phyloP scores from a whole-genome alignment of 2,329 filamentous ascomycete genomes.

The Colletotrichum salicis region DNA sequence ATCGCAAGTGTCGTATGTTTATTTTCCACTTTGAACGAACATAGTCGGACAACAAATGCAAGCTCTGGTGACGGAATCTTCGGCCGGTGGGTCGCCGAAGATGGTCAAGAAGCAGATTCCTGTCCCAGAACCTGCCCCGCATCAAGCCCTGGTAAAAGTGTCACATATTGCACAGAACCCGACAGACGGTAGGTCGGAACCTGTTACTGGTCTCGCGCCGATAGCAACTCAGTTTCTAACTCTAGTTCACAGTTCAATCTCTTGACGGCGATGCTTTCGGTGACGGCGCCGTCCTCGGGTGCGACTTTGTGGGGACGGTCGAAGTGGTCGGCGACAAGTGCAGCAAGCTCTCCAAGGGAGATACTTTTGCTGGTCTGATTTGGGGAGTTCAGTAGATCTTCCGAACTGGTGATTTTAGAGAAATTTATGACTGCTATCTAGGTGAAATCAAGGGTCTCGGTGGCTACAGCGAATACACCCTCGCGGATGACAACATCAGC shows the following conservation, averaged over 20 bases:
- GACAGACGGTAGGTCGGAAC: slow-evolving; percentile 39
- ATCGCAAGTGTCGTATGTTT: no score
- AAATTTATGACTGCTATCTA: background rate
- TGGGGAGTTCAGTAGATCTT: slow-evolving; percentile 40
- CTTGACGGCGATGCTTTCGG: slow-evolving; percentile 51
- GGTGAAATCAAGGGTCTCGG: slow-evolving; percentile 47
- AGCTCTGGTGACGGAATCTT: slow-evolving; percentile 23
- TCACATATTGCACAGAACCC: slow-evolving; percentile 41
- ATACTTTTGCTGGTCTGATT: slow-evolving; percentile 41
- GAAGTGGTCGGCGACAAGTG: slow-evolving; percentile 42
- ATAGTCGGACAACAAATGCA: slow-evolving; percentile 1
- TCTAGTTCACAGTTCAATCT: slow-evolving; percentile 40
- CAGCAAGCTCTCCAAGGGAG: slow-evolving; percentile 37
- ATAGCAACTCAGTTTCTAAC: background rate
- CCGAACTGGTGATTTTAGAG: background rate
- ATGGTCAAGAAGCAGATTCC: slow-evolving; percentile 21
- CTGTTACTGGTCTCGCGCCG: background rate
- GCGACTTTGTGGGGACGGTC: slow-evolving; percentile 50
- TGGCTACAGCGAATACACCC: slow-evolving; percentile 50
- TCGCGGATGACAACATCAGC: slow-evolving; percentile 53
- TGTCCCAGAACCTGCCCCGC: slow-evolving; percentile 12
- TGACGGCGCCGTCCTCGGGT: slow-evolving; percentile 48
- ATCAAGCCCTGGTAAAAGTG: slow-evolving; percentile 41
- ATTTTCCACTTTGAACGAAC: background rate
- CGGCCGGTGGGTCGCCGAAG: background rate